Base-by-base conservation (phyloP, 306 rosid species). In the Cicer bijugum region DNA sequence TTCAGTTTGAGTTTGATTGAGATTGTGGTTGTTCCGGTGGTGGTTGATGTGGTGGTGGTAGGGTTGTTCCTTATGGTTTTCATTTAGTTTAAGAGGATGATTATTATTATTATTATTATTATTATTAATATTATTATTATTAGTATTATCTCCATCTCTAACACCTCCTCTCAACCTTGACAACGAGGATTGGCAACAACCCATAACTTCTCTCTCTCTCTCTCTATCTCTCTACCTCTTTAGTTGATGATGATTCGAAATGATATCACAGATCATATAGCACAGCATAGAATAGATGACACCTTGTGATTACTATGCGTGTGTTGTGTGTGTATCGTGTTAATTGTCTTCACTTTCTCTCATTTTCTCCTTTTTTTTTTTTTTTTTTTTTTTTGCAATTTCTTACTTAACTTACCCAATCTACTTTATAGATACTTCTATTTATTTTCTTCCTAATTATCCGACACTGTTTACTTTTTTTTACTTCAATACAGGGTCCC, bases 31-130 rank as follows among this genome's bases (percentile, higher is more conserved):
- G 6, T 7, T 74, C 40, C 7, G 19, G 2, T 6, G 48, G 23
- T 6, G 37, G 58, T 42, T 6, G 16, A 42, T 17, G 12, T 46
- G 81, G 12, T 48, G 53, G 47, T 12, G 71, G 20, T 84, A 76
- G 46, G 71, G 48, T 60, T 84, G 85, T 12, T 71, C 78, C 48
- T 12, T 79, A 37, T 40, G 82, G 85, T 9, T 73, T 28, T 28
- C 35, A 28, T 28, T 28, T 28, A 28, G 35, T 4, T 28, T 28
- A 28, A 28, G 35, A 28, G 35, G 35, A 67, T 33, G 11, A 57
- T 56, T 47, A 28, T 43, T 48, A 48, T 12, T 75, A 39, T 16
- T 20, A 4, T 28, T 33, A 0, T 33, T n/a, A 28, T 6, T 8
- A 9, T 19, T 15, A 11, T 43, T 3, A n/a, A n/a, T 20, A 4